Evolutionary conservation across 352 stramenopile species (phyloP), one percentile per base, ranked within the genome.

Genomic region (Phytopythium litorale): DNA sequence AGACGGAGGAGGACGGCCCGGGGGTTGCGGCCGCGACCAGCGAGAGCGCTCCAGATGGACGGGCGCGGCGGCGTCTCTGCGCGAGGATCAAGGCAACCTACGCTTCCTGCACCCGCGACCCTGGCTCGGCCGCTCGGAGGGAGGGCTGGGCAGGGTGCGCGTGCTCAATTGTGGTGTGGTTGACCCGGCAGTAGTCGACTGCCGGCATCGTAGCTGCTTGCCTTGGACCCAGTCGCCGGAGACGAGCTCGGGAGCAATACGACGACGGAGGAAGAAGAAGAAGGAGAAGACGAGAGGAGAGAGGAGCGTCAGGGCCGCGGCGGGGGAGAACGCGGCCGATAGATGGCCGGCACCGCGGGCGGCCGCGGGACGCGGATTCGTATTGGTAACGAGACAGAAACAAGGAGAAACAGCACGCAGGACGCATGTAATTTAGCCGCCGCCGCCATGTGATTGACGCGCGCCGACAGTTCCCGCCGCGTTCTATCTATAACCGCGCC

Each of bases 151-250:
- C n/a, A 15, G 21, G 12, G 11, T 38, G 49, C n/a, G 49, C 18
- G 15, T 35, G 16, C n/a, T 19, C 16, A 30, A 53, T 53, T n/a
- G 50, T 25, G 50, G 25, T 16, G 54, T 37, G 54, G 54, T 38
- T 50, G 54, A 60, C 54, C 54, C 54, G 54, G 54, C 38, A 60
- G 54, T 60, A 51, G 37, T 60, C 25, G 54, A 60, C 54, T 60
- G 21, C 54, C 54, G 54, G 54, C 54, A 49, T 50, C 54, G 54
- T 50, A 60, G 54, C 38, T 32, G 38, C 53, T 23, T 50, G 35
- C 54, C 54, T 21, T 43, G 16, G 9, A n/a, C 15, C 54, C 54
- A 33, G 32, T 12, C 33, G 6, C 12, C 37, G 40, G 50, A 56
- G 50, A 38, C 30, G 33, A 30, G 52, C n/a, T 46, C 19, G 54